Conservation (phyloP, 1,284 basidiomycete genomes). For the Coniophora puteana region DNA sequence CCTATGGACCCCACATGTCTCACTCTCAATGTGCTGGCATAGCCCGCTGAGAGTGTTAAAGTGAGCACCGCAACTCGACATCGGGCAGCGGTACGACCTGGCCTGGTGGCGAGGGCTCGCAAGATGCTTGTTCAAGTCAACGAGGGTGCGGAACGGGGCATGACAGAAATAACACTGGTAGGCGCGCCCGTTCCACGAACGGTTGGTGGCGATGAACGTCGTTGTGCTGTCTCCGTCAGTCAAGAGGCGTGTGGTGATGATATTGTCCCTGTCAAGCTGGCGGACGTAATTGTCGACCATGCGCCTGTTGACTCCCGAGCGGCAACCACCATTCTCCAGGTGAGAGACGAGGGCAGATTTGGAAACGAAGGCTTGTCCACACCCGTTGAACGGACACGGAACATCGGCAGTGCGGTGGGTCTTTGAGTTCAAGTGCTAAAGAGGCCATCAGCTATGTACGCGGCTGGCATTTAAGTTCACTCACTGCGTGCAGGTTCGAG, state of each 20-base stretch:
- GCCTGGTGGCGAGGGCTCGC: conserved; percentile 43
- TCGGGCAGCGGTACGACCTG: conserved; percentile 41
- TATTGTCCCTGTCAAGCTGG: conserved; percentile 25
- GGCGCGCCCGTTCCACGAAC: conserved; percentile 41
- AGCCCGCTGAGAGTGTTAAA: conserved; percentile 47
- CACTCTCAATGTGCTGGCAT: conserved; percentile 55
- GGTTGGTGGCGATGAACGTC: conserved; percentile 33
- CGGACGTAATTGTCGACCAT: conserved; percentile 32
- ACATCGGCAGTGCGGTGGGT: conserved; percentile 33
- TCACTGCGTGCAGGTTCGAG: conserved; percentile 25
- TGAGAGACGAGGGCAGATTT: conserved; percentile 43
- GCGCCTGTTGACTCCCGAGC: conserved; percentile 34
- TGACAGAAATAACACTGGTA: conserved; percentile 59
- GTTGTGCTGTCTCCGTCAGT: conserved; percentile 14
- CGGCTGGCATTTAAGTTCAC: neutral
- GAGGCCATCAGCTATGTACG: conserved; percentile 10
- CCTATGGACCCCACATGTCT: conserved; percentile 43
- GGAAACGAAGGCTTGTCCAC: conserved; percentile 36
- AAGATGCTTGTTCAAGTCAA: conserved; percentile 47
- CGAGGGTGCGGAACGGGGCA: conserved; percentile 30
- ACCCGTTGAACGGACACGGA: conserved; percentile 38
- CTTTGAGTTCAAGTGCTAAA: conserved; percentile 36
- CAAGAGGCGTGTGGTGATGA: conserved; percentile 34
- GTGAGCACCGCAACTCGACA: conserved; percentile 29
- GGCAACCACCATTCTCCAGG: conserved; percentile 41